phyloP scores from a whole-genome alignment of 148 eudicot species.

The Dianthus caryophyllus region DNA sequence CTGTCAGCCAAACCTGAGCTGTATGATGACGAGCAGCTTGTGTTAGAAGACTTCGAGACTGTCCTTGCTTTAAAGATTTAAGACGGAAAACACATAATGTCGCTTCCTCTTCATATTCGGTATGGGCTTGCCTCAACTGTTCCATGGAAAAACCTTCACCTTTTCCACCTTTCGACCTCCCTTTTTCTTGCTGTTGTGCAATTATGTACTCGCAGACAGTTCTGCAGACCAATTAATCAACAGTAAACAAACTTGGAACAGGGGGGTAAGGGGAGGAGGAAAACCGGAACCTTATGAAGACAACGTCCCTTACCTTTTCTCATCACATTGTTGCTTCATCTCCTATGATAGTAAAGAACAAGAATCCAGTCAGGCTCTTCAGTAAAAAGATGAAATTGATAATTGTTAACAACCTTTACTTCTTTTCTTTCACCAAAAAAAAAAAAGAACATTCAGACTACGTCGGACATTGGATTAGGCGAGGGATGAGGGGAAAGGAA shows the following conservation, averaged over 20 bases:
- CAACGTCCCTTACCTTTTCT: constrained; percentile 56
- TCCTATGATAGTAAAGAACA: constrained; percentile 43
- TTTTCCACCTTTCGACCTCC: constrained; percentile 70
- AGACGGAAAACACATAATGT: constrained; percentile 82
- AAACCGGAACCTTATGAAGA: background rate
- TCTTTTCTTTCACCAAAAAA: too few relatives aligned
- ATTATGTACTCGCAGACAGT: constrained; percentile 67
- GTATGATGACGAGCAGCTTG: constrained; percentile 99
- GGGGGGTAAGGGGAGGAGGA: background rate
- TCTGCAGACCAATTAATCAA: constrained; percentile 38
- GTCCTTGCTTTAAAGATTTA: constrained; percentile 94
- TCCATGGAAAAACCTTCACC: constrained; percentile 59
- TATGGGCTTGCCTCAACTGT: constrained; percentile 67
- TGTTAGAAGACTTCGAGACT: constrained; percentile 81
- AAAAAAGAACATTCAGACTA: background rate
- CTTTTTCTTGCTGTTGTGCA: constrained; percentile 68
- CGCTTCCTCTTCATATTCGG: constrained; percentile 86
- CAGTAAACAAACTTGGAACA: constrained; percentile 17
- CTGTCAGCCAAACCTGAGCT: constrained; percentile 64
- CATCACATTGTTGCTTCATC: constrained; percentile 92
- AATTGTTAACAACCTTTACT: too few relatives aligned
- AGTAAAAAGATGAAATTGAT: background rate
- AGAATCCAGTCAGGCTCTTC: constrained; percentile 19
- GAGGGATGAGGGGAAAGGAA: background rate
- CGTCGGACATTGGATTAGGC: background rate